phyloP scores from a whole-genome alignment of 164 flowering plant genomes.

The grape (Vitis vinifera) region ASM3070453v1 NC_081815.1:991001-991500 shows the following conservation, averaged over 20 bases:
- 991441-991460: neutral
- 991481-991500: neutral
- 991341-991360: neutral
- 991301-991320: neutral
- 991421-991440: neutral
- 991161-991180: slow-evolving; percentile 95
- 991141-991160: slow-evolving; percentile 85
- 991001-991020: neutral
- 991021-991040: too few species aligned
- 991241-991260: neutral
- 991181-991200: slow-evolving; percentile 82
- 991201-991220: slow-evolving; percentile 58
- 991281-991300: neutral
- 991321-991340: neutral
- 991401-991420: neutral
- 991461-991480: neutral
- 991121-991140: slow-evolving; percentile 24
- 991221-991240: neutral
- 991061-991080: too few species aligned
- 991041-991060: too few species aligned
- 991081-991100: neutral
- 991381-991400: neutral
- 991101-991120: neutral
- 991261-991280: neutral
- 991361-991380: neutral